Evolutionary conservation across 2,329 filamentous ascomycete species (phyloP).

Genomic region (Myriangium duriaei): DNA sequence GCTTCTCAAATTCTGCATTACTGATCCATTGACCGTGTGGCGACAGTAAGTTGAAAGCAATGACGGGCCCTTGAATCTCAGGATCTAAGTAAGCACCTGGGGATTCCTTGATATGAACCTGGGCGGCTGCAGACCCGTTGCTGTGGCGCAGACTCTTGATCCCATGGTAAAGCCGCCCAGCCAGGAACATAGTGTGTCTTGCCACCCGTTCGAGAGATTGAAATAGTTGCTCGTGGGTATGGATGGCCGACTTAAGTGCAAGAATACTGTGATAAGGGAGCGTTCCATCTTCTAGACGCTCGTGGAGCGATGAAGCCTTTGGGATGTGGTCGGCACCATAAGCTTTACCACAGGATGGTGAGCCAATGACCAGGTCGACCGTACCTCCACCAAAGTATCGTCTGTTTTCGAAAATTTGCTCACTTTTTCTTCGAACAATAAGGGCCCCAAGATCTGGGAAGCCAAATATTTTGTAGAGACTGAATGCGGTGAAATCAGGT

Average conservation of each 20-base stretch:
- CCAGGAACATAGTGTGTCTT: slow-evolving; percentile 56
- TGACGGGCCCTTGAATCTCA: slow-evolving; percentile 53
- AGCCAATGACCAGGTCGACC: slow-evolving; percentile 67
- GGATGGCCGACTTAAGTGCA: slow-evolving; percentile 65
- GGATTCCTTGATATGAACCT: slow-evolving; percentile 44
- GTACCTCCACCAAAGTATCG: slow-evolving; percentile 91
- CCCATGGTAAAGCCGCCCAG: slow-evolving; percentile 44
- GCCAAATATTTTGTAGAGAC: slow-evolving; percentile 93
- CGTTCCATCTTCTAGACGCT: slow-evolving; percentile 81
- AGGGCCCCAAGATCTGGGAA: slow-evolving; percentile 84
- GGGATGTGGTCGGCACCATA: slow-evolving; percentile 55
- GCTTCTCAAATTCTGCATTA: slow-evolving; percentile 75
- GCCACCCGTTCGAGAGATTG: slow-evolving; percentile 54
- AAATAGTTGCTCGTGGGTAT: slow-evolving; percentile 57
- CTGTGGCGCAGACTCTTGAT: slow-evolving; percentile 52
- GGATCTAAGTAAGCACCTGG: slow-evolving; percentile 29
- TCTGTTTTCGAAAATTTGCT: slow-evolving; percentile 47
- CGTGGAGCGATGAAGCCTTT: slow-evolving; percentile 60
- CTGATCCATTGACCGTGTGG: slow-evolving; percentile 62
- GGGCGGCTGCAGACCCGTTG: slow-evolving; percentile 54
- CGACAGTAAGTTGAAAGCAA: slow-evolving; percentile 73
- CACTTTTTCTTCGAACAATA: slow-evolving; percentile 63
- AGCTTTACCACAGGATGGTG: too few species aligned
- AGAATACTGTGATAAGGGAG: slow-evolving; percentile 82
- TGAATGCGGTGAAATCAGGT: slow-evolving; percentile 78